These are phyloP conservation scores for Talaromyces nanjingensis DNA, from an alignment of 495 filamentous ascomycete genomes.

Conservation along the genomic window DNA sequence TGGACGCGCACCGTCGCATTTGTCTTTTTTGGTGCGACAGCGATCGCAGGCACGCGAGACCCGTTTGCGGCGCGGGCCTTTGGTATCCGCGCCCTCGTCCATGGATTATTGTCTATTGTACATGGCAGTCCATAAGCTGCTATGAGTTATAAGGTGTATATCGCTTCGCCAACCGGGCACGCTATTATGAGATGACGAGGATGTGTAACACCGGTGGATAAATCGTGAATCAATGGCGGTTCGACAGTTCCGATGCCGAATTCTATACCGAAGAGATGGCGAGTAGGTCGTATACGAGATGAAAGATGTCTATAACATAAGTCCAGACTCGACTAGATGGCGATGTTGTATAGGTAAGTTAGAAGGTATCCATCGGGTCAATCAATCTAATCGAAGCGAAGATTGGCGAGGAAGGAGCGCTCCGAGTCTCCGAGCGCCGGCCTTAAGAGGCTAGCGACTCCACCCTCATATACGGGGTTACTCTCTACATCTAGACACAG, in stretches of 20 bases:
- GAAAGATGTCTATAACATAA: no score
- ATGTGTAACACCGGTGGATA: not conserved
- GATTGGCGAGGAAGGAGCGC: no score
- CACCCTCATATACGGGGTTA: no score
- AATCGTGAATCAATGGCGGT: not conserved
- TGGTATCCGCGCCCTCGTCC: constrained; percentile 38
- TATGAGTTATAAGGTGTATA: not conserved
- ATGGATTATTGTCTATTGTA: constrained; percentile 21
- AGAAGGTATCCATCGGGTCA: no score
- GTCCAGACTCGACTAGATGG: no score
- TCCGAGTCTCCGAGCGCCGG: no score
- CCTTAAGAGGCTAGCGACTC: no score
- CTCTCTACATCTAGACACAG: no score
- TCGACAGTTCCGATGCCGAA: not conserved
- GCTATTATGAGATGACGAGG: not conserved
- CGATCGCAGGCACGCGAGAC: constrained; percentile 68
- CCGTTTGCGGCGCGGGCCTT: constrained; percentile 49
- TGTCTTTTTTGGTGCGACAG: constrained; percentile 61
- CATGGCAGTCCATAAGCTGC: not conserved
- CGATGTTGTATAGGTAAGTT: no score
- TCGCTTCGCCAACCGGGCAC: not conserved
- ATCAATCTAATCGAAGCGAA: no score
- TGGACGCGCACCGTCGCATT: constrained; percentile 62
- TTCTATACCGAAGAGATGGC: not conserved
- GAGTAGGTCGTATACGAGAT: no score